A percentile compares a stretch with the other conserved stretches of the same genome.
Evolutionary conservation across 2,329 filamentous ascomycete species (phyloP).

Genomic region (Fusarium xyrophilum): DNA sequence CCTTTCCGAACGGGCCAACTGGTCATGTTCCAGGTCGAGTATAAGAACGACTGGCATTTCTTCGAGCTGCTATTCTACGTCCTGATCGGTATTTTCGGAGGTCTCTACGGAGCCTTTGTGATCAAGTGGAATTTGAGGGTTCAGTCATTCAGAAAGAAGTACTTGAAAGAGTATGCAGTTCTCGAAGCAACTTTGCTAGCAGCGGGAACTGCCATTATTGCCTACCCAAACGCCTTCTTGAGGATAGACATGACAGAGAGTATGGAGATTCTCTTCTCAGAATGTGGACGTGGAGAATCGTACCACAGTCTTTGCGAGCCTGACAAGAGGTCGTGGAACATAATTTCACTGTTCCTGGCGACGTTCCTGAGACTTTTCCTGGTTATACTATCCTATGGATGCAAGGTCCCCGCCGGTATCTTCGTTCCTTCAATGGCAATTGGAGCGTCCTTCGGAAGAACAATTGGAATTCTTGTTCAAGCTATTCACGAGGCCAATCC

Average conservation of each 20-base stretch:
- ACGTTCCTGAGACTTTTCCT: conserved; percentile 82
- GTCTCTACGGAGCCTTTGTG: conserved; percentile 93
- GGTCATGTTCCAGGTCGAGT: conserved; percentile 98
- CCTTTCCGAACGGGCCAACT: conserved; percentile 96
- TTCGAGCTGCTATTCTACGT: conserved; percentile 95
- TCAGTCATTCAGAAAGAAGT: conserved; percentile 93
- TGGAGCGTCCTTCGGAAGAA: conserved; percentile 90
- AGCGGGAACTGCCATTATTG: conserved; percentile 84
- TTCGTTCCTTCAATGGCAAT: conserved; percentile 99
- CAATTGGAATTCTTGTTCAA: conserved; percentile 94
- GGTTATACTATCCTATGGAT: conserved; percentile 95
- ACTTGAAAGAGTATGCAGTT: conserved; percentile 82
- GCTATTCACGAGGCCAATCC: conserved; percentile 86
- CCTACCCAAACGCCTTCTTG: conserved; percentile 94
- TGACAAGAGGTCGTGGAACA: conserved; percentile 77
- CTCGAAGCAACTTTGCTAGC: conserved; percentile 87
- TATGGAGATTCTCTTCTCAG: conserved; percentile 96
- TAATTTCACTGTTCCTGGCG: conserved; percentile 78
- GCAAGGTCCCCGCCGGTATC: conserved; percentile 96
- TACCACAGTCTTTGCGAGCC: conserved; percentile 89
- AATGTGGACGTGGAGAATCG: conserved; percentile 88
- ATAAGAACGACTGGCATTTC: conserved; percentile 97
- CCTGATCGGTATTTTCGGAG: conserved; percentile 89
- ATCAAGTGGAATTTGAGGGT: conserved; percentile 96
- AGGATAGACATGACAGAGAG: conserved; percentile 99